Base-by-base conservation (phyloP, 257 asterid species). In the Perilla frutescens region DNA sequence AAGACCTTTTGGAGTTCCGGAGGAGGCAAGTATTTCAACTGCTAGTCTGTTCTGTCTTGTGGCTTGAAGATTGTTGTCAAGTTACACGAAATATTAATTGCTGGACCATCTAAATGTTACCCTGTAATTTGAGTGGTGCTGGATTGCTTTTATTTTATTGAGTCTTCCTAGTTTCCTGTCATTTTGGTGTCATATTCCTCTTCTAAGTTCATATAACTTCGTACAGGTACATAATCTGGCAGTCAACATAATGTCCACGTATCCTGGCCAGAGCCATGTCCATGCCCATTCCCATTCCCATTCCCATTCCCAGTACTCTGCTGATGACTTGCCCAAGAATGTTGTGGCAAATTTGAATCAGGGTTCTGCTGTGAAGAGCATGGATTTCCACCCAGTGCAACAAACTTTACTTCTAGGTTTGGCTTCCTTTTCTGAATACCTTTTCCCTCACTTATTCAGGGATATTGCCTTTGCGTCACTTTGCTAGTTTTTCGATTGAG, bases 291-390 rank as follows among this genome's bases (percentile, higher is more conserved):
- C 65, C 55, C 85, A 66, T n/a, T 50, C 77, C 49, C 20, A 44
- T n/a, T n/a, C 65, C 55, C 85, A 66, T n/a, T 50, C 77, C 49
- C 20, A 44, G 71, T 58, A 58, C 68, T 71, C 84, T 40, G 44
- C 77, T 71, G 86, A 84, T 66, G 88, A 86, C 77, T 77, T 88
- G 3, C 96, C 95, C 48, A 88, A 77, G 76, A 75, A 70, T 53
- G 87, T 84, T 29, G 76, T 87, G 77, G 87, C 83, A 58, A 83
- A 77, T 80, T 66, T 90, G 68, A 82, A 61, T 79, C 92, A 84
- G 74, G 86, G 92, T 39, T 86, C 94, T 73, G 81, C 88, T 71
- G 85, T 88, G 73, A 86, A 82, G 82, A 88, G 86, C 87, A 84
- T 86, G 87, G 92, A 90, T 81, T 90, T 90, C 73, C 91, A 86